Evolutionary conservation across 441 rosid species (phyloP).

Genomic region (Gossypium gossypioides): DNA sequence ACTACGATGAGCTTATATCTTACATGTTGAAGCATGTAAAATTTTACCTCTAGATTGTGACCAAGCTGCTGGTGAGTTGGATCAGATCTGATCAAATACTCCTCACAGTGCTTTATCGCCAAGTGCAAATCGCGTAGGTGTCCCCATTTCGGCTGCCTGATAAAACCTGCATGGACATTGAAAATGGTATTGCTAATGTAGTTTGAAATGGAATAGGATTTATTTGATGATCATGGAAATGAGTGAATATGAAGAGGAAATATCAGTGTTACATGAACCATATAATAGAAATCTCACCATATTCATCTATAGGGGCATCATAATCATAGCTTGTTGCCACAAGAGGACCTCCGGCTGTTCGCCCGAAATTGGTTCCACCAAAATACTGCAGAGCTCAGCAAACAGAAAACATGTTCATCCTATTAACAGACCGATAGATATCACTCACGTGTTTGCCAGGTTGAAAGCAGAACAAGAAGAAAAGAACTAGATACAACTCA

Average conservation of each 20-base stretch:
- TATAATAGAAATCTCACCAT: conserved; percentile 30
- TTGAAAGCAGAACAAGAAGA: not conserved
- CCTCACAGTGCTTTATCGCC: conserved; percentile 52
- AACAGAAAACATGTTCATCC: not conserved
- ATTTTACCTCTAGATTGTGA: conserved; percentile 39
- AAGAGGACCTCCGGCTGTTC: conserved; percentile 63
- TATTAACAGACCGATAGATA: not conserved
- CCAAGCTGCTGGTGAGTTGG: conserved; percentile 40
- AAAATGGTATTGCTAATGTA: not conserved
- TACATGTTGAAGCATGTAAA: not conserved
- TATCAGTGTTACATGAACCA: not conserved
- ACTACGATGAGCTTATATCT: too few species aligned
- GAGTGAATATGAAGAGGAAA: not conserved
- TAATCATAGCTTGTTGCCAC: conserved; percentile 64
- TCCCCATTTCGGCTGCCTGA: conserved; percentile 73
- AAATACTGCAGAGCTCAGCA: conserved; percentile 41
- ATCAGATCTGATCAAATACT: conserved; percentile 43
- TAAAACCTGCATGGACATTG: conserved; percentile 33
- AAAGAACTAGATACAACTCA: conserved; percentile 13
- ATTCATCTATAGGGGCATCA: conserved; percentile 67
- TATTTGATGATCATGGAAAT: not conserved
- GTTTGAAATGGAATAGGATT: not conserved
- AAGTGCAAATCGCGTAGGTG: conserved; percentile 49
- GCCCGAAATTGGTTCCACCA: conserved; percentile 67
- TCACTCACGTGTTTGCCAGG: not conserved